Conservation (phyloP, 768 basidiomycete species). For the Coprinopsis sp. region DNA sequence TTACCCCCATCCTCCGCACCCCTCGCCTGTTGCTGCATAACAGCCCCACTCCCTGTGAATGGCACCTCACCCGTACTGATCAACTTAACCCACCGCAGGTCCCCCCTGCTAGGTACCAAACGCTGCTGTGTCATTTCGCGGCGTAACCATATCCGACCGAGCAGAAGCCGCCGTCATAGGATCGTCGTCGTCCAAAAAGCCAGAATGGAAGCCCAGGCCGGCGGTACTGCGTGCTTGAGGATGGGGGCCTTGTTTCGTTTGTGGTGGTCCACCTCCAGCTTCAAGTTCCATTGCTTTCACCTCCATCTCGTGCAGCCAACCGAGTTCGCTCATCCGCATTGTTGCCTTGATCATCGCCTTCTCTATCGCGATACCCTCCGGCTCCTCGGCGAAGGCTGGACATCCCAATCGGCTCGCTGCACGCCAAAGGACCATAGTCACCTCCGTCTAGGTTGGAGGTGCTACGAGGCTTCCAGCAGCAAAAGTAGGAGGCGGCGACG, state of each 20-base stretch:
- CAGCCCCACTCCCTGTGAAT: neutral
- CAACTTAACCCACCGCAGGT: neutral
- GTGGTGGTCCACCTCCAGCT: constrained; percentile 7
- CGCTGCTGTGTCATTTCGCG: neutral
- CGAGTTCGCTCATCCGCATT: constrained; percentile 62
- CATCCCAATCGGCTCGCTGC: constrained; percentile 72
- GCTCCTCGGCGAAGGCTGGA: constrained; percentile 49
- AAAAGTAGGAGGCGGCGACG: constrained; percentile 67
- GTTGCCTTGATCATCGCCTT: constrained; percentile 71
- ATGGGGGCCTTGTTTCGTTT: constrained; percentile 42
- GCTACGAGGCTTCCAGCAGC: constrained; percentile 62
- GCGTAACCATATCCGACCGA: constrained; percentile 39
- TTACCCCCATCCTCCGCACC: too few species aligned
- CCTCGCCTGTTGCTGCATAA: neutral
- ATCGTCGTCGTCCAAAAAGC: constrained; percentile 81
- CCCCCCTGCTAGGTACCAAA: neutral
- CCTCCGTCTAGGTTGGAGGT: constrained; percentile 29
- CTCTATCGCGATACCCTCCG: too few species aligned
- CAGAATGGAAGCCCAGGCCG: constrained; percentile 65
- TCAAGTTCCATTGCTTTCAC: constrained; percentile 43
- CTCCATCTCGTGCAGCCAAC: constrained; percentile 30
- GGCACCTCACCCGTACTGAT: neutral
- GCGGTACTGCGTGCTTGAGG: constrained; percentile 27
- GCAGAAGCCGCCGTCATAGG: constrained; percentile 29
- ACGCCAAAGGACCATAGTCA: constrained; percentile 25